Evolutionary conservation across 1,284 basidiomycete genomes (phyloP), one percentile per base, ranked within the genome.

Genomic region (Boletellus deceptivus): DNA sequence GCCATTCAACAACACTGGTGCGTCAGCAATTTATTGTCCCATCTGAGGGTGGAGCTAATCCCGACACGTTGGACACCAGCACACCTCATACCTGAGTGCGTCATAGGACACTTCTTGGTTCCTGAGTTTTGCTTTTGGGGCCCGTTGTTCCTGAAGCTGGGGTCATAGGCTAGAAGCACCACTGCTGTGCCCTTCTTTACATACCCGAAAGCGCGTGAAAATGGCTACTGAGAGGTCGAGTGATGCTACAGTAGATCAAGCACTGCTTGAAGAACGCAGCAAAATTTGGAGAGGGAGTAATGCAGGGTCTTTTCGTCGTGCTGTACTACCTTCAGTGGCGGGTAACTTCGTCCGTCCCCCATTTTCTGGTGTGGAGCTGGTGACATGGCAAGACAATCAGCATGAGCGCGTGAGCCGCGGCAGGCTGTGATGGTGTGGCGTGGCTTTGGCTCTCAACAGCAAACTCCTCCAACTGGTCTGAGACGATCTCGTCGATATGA

Each of bases 1-100:
- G 16, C 64, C 64, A 10, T 61, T 68, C 41, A 48, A 63, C 4
- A 71, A 65, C 10, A 67, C 72, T 9, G 75, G 79, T 71, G 51
- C 37, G 68, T 75, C 36, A 73, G 76, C 70, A 59, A 25, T 25
- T 7, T 13, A 29, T 13, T 29, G 11, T 31, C 9, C 6, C 34
- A 10, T n/a, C 17, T 8, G 35, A 22, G 29, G 13, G 39, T 9
- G 17, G 14, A 49, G 17, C 54, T 55, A 17, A 63, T 20, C 3
- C 16, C 38, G 29, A 29, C 22, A 13, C 25, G 78, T 72, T 37
- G 79, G 78, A 24, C 63, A 67, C 42, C 70, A 76, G 47, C n/a
- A n/a, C n/a, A n/a, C n/a, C n/a, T n/a, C 20, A 20, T 20, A 20
- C 20, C 20, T 20, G 20, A 20, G 20, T 20, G 20, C 31, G 71